Conservation (phyloP, 2,329 filamentous ascomycete species). For the Blastomyces emzantsi region DNA sequence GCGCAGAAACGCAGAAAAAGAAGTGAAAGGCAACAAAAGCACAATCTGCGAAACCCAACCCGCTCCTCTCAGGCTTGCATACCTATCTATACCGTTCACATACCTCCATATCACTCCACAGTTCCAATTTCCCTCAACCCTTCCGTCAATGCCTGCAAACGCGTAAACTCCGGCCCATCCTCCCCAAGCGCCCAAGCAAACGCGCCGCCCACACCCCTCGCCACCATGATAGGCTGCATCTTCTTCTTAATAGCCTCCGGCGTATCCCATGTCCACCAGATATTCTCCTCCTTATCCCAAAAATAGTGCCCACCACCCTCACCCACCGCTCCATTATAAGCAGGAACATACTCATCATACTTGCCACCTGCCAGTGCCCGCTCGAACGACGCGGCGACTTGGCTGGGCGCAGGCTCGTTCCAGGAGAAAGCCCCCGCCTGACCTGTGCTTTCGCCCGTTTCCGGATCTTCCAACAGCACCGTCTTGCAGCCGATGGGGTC, state of each 20-base stretch:
- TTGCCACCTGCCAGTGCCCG: constrained; percentile 45
- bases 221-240: constrained; percentile 50
- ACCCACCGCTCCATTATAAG: constrained; percentile 14
- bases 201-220: constrained; percentile 54
- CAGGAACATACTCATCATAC: constrained; percentile 52
- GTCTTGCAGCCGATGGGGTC: constrained; percentile 52
- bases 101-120: not conserved
- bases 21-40: not conserved
- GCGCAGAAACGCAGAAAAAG: not conserved
- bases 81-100: not conserved
- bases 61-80: not conserved
- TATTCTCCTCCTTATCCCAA: constrained; percentile 49
- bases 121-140: constrained; percentile 2
- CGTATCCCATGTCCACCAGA: constrained; percentile 71
- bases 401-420: constrained; percentile 33
- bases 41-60: not conserved
- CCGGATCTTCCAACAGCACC: constrained; percentile 49
- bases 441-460: constrained; percentile 26
- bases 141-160: constrained; percentile 6
- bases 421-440: constrained; percentile 23
- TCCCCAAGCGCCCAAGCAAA: constrained; percentile 71
- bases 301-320: constrained; percentile 57
- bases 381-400: constrained; percentile 45
- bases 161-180: constrained; percentile 38
- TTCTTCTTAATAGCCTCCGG: constrained; percentile 52